Evolutionary conservation across 345 rosid genomes (phyloP).

Genomic region (Dipteronia dyeriana): DNA sequence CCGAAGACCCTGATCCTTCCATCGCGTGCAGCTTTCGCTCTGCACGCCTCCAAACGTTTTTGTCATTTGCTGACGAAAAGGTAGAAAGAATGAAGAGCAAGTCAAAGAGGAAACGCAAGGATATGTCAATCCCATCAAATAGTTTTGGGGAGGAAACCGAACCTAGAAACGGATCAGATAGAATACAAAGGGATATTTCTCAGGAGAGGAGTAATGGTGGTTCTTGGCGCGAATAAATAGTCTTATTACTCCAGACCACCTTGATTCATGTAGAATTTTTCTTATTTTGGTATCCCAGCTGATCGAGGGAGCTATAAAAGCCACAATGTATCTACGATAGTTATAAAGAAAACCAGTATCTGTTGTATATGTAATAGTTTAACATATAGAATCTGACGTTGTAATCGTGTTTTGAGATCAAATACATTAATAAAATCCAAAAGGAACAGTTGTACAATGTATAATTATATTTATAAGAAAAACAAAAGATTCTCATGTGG

Average conservation of each 20-base stretch:
- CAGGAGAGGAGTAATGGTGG: slow-evolving; percentile 15
- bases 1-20: slow-evolving; percentile 40
- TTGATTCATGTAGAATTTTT: neutral
- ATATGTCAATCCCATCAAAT: slow-evolving; percentile 25
- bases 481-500: neutral
- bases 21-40: slow-evolving; percentile 39
- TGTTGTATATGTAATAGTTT: neutral
- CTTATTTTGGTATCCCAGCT: neutral
- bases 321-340: neutral
- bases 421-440: neutral
- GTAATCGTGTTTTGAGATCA: neutral
- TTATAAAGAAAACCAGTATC: neutral
- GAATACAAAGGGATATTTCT: slow-evolving; percentile 25
- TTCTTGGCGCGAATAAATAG: slow-evolving; percentile 12
- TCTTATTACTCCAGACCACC: neutral
- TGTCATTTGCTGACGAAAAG: slow-evolving; percentile 67
- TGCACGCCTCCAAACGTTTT: slow-evolving; percentile 56
- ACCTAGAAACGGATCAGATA: slow-evolving; percentile 14
- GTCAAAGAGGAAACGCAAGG: slow-evolving; percentile 61
- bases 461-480: no score
- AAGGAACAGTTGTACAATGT: no score
- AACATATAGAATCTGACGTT: neutral
- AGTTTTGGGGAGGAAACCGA: slow-evolving; percentile 19
- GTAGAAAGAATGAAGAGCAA: slow-evolving; percentile 44
- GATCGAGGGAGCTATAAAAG: neutral